phyloP scores from a whole-genome alignment of 352 stramenopile genomes.

The Phytophthora palmivora region DNA sequence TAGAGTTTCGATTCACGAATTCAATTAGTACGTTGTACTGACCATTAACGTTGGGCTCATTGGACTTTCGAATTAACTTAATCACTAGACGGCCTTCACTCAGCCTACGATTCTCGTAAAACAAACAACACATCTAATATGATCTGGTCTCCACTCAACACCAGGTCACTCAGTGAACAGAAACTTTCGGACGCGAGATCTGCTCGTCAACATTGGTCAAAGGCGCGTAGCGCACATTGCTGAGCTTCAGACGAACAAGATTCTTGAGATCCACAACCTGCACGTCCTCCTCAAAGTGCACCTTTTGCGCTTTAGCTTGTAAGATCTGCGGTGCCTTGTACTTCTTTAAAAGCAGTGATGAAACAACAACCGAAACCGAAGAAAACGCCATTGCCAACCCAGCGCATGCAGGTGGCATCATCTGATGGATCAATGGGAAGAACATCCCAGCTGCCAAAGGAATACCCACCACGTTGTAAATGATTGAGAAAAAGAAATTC shows the following conservation, averaged over 20 bases:
- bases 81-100: conserved; percentile 23
- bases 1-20: neutral
- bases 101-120: conserved; percentile 23
- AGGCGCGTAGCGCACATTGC: conserved; percentile 68
- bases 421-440: conserved; percentile 83
- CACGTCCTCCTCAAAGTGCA: conserved; percentile 67
- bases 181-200: conserved; percentile 6
- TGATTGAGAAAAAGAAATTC: conserved; percentile 90
- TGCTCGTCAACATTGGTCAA: conserved; percentile 70
- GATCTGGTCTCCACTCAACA: neutral
- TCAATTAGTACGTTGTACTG: too few species aligned
- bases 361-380: conserved; percentile 88
- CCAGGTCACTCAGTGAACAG: conserved; percentile 16
- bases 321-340: conserved; percentile 66
- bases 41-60: too few species aligned
- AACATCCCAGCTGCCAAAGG: conserved; percentile 87
- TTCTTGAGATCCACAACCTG: conserved; percentile 85
- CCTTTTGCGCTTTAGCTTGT: conserved; percentile 36
- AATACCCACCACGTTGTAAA: conserved; percentile 89
- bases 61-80: conserved; percentile 11
- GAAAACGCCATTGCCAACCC: conserved; percentile 90
- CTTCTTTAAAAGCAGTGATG: conserved; percentile 84
- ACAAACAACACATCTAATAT: conserved; percentile 24
- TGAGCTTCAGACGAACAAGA: conserved; percentile 63
- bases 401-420: conserved; percentile 80